These are phyloP conservation scores for Ceratocystis ficicola DNA, from an alignment of 2,329 filamentous ascomycete genomes.

Conservation along the genomic window DNA sequence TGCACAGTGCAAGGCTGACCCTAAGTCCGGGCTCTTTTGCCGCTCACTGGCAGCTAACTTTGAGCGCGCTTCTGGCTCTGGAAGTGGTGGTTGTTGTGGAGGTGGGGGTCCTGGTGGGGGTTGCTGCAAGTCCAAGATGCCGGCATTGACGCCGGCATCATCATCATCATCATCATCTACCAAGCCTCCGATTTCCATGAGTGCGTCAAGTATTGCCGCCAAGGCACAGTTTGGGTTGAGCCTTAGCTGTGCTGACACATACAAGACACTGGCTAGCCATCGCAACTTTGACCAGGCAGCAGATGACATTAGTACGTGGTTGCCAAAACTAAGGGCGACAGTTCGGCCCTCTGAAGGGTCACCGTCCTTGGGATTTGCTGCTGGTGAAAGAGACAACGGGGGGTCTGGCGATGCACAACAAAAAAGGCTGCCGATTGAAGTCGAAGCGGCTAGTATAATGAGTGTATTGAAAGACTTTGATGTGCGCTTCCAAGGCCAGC, in stretches of 20 bases:
- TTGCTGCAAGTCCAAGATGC: slow-evolving; percentile 47
- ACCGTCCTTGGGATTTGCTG: slow-evolving; percentile 26
- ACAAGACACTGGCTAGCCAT: slow-evolving; percentile 66
- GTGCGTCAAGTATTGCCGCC: slow-evolving; percentile 22
- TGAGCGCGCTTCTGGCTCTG: slow-evolving; percentile 32
- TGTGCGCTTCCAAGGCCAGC: slow-evolving; percentile 46
- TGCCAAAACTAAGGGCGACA: slow-evolving; percentile 57
- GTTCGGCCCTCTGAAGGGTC: slow-evolving; percentile 27
- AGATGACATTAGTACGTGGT: slow-evolving; percentile 62
- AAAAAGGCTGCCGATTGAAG: slow-evolving; percentile 52
- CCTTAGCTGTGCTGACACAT: slow-evolving; percentile 63
- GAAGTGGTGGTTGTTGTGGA: slow-evolving; percentile 49
- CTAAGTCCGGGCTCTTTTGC: slow-evolving; percentile 71
- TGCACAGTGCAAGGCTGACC: slow-evolving; percentile 63
- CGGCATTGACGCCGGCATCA: slow-evolving; percentile 24
- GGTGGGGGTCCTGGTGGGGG: slow-evolving; percentile 47
- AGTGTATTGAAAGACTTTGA: slow-evolving; percentile 74
- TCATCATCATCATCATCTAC: slow-evolving; percentile 27
- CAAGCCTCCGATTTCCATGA: slow-evolving; percentile 2
- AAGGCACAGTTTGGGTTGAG: slow-evolving; percentile 39
- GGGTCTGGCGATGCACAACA: slow-evolving; percentile 21
- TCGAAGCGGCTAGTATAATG: slow-evolving; percentile 76
- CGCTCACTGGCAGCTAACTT: slow-evolving; percentile 62
- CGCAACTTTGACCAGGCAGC: slow-evolving; percentile 62
- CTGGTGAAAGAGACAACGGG: background rate